Evolutionary conservation across 306 rosid species (phyloP), one percentile per base, ranked within the genome.

Genomic region (Prunus fruticosa): DNA sequence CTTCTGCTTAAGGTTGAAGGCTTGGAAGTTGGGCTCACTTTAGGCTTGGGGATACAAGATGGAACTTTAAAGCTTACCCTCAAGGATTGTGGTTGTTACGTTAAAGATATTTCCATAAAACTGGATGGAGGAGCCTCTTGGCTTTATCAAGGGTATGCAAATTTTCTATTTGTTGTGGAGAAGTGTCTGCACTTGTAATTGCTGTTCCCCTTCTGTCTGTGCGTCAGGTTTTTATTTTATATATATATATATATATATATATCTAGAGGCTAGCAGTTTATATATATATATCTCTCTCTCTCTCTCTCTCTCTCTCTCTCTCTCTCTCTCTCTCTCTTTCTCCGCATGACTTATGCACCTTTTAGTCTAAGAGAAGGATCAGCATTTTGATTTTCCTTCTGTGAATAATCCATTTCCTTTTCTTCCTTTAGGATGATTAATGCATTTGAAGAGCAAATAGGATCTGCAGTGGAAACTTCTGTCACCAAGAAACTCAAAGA

Each of bases 41-140:
- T 90, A 73, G 91, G 89, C 72, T 85, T 95, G 91, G 88, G 87
- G 89, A 83, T 92, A 67, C 79, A 85, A 57, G 84, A 90, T 76
- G 98, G 97, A 75, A 89, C 93, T 45, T 76, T 89, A 84, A 87
- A 88, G 80, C 88, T 92, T 76, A 79, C 85, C 69, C 91, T 92
- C 43, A 51, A 72, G 82, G 89, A 88, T 32, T 84, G 89, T 76
- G 86, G 91, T 56, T 90, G 95, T 80, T 57, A 78, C 64, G 91
- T 95, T 67, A 72, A 88, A 71, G 90, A 88, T 28, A 92, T 95
- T 73, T 88, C 90, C 78, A 89, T 92, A 78, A 86, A 84, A 74
- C 79, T 95, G 83, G 97, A 92, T 77, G 97, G 96, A 68, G 98
- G 98, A 84, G 91, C 97, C 64, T 95, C 98, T 65, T 92, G 97